These are phyloP conservation scores for Curvularia eragrostidis DNA, from an alignment of 2,329 filamentous ascomycete species.

Conservation along the genomic window DNA sequence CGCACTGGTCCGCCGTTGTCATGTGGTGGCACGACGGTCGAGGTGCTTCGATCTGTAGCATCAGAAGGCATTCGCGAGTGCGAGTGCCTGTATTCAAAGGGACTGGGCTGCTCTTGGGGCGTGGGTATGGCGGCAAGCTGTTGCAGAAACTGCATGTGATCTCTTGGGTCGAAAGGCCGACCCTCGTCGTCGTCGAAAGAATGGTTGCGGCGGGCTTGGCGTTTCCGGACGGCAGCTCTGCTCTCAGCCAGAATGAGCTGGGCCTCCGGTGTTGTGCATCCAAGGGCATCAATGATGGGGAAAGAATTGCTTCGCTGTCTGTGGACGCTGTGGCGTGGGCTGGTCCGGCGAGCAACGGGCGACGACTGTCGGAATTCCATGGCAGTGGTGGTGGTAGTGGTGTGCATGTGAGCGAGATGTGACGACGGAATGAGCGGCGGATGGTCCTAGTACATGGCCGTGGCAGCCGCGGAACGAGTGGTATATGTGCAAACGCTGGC, in stretches of 20 bases:
- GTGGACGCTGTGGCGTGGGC: conserved; percentile 32
- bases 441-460: conserved; percentile 33
- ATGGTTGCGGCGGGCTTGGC: conserved; percentile 35
- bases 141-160: conserved; percentile 43
- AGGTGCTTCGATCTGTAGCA: conserved; percentile 40
- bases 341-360: conserved; percentile 22
- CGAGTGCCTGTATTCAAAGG: conserved; percentile 14
- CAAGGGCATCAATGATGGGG: conserved; percentile 44
- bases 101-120: conserved; percentile 19
- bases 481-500: conserved; percentile 11
- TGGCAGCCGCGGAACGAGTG: conserved; percentile 23
- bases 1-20: conserved; percentile 12
- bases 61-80: conserved; percentile 42
- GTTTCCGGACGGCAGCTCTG: conserved; percentile 43
- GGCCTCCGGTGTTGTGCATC: conserved; percentile 47
- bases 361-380: conserved; percentile 41
- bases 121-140: conserved; percentile 17
- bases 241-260: conserved; percentile 46
- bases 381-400: conserved; percentile 16
- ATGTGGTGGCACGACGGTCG: conserved; percentile 35
- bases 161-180: conserved; percentile 35
- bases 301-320: conserved; percentile 48
- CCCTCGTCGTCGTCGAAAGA: conserved; percentile 28
- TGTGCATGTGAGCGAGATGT: conserved; percentile 1
- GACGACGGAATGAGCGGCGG: conserved; percentile 25